Percentiles rank a stretch among this genome's conserved stretches.
Conservation (phyloP, 1,139 yeast species). For the Blastobotrys capitulatus region DNA sequence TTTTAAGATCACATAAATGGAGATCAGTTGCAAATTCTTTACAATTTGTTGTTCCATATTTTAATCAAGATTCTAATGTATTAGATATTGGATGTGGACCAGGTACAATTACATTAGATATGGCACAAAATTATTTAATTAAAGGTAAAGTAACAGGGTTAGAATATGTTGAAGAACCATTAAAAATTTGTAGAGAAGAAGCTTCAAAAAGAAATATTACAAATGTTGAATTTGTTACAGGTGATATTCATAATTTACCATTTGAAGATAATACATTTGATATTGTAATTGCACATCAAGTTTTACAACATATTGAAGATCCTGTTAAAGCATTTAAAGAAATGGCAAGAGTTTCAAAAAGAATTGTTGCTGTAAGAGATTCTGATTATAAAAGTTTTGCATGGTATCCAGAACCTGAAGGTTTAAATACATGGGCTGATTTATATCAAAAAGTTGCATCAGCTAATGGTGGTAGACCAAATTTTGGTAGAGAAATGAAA, state of each 20-base stretch:
- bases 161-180: constrained; percentile 34
- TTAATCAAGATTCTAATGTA: constrained; percentile 31
- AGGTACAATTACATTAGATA: constrained; percentile 38
- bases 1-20: constrained; percentile 35
- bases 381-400: constrained; percentile 28
- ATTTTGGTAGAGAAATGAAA: constrained; percentile 19
- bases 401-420: constrained; percentile 22
- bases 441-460: constrained; percentile 20
- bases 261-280: constrained; percentile 39
- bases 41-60: constrained; percentile 30
- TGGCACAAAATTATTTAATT: constrained; percentile 32
- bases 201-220: constrained; percentile 18
- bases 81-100: constrained; percentile 44
- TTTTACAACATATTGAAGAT: constrained; percentile 36
- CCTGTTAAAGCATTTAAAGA: constrained; percentile 31
- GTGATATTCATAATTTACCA: constrained; percentile 35
- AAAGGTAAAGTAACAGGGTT: constrained; percentile 36
- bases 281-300: constrained; percentile 40
- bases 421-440: constrained; percentile 17
- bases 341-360: constrained; percentile 26
- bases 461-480: constrained; percentile 24
- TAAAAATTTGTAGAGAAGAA: constrained; percentile 28
- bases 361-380: constrained; percentile 33
- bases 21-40: constrained; percentile 35
- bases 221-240: constrained; percentile 33